Evolutionary conservation across 2,329 filamentous ascomycete genomes (phyloP), one percentile per base, ranked within the genome.

Genomic region (Zymoseptoria crescenta): DNA sequence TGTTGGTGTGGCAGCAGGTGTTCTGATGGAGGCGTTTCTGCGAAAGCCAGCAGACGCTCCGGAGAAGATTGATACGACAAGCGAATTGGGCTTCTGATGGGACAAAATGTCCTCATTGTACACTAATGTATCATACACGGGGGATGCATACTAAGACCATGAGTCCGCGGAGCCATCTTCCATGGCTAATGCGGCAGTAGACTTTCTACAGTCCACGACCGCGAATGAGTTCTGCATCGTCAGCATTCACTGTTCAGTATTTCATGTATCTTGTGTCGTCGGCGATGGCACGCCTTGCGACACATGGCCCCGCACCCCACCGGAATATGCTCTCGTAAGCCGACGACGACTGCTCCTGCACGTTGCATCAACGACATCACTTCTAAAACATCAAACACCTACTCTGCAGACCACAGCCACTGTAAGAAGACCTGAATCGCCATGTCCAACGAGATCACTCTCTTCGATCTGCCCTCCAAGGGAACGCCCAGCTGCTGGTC

Each of bases 1-100:
- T 71, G 94, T 97, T 48, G 91, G 89, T 70, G 92, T 96, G 20
- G 93, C 94, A 1, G 85, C 89, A 6, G 91, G 85, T 0, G 76
- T 97, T 54, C 75, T 97, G 55, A 87, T 86, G 62, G 82, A 86
- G 63, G 79, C 86, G 0, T 90, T 94, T 69, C 55, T 70, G 59
- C 58, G 67, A 19, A 65, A 64, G 57, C 64, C 64, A 7, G 48
- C 48, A 3, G 56, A 52, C n/a, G 64, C 59, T 20, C 59, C 62
- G n/a, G 56, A 57, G 28, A 55, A 58, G 35, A 56, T 28, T 13
- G 59, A 61, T 24, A 58, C 50, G 4, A 41, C 54, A 16, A 30
- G 56, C n/a, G 59, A 61, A 19, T 50, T 61, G 29, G 59, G 59
- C 2, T 61, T 54, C 35, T 61, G 53, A 51, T 4, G 28, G n/a